Conservation (phyloP, 208 protist species). For the Endotrypanum monterogeii region DNA sequence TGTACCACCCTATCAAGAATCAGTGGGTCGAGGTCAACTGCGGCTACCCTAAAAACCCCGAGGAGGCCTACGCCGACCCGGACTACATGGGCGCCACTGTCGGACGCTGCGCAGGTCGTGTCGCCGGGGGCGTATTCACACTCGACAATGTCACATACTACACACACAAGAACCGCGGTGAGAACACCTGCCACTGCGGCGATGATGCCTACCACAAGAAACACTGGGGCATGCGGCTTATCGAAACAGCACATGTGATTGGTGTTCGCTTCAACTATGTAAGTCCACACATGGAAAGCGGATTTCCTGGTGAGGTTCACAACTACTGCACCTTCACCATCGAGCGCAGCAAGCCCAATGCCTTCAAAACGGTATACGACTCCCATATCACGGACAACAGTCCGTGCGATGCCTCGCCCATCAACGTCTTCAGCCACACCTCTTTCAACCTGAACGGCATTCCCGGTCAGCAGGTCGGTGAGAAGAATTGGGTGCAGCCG, state of each 20-base stretch:
- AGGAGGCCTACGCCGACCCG: conserved; percentile 41
- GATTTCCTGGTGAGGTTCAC: conserved; percentile 58
- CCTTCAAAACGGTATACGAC: conserved; percentile 43
- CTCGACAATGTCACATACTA: conserved; percentile 46
- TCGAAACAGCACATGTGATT: conserved; percentile 30
- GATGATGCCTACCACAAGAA: conserved; percentile 63
- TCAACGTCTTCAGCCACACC: conserved; percentile 62
- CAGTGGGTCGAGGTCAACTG: conserved; percentile 67
- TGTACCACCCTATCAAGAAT: conserved; percentile 25
- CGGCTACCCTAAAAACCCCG: conserved; percentile 50
- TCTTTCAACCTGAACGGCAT: conserved; percentile 80
- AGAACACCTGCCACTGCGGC: conserved; percentile 59
- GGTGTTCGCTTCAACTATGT: conserved; percentile 28
- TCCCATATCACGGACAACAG: conserved; percentile 43
- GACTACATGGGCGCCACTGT: conserved; percentile 66
- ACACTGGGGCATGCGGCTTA: conserved; percentile 44
- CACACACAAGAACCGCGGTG: conserved; percentile 26
- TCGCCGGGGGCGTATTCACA: conserved; percentile 45
- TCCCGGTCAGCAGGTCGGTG: conserved; percentile 13
- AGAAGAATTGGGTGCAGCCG: not conserved
- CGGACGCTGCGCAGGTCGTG: conserved; percentile 67
- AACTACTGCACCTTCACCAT: conserved; percentile 53
- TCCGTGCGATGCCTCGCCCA: conserved; percentile 37
- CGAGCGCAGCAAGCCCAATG: conserved; percentile 27
- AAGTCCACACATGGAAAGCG: conserved; percentile 61